These are phyloP conservation scores for Penicillium psychrosexuale DNA, from an alignment of 2,329 filamentous ascomycete species.

Conservation along the genomic window DNA sequence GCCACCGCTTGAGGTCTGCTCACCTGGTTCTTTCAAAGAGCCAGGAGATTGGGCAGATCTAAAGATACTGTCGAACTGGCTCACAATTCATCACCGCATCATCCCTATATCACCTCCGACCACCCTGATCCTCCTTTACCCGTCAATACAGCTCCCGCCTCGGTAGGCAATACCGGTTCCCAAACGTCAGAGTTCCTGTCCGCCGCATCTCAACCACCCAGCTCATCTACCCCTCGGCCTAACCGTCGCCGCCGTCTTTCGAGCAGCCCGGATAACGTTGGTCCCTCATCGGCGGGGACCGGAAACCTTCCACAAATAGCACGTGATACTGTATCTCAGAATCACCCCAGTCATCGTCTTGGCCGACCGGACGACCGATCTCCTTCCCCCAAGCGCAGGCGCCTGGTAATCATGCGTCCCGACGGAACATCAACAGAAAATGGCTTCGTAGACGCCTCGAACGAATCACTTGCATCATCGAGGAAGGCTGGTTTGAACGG, in stretches of 20 bases:
- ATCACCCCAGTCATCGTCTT: constrained; percentile 23
- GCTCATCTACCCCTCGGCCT: constrained; percentile 5
- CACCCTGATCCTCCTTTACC: constrained; percentile 59
- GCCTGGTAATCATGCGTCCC: constrained; percentile 61
- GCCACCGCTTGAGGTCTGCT: constrained; percentile 37
- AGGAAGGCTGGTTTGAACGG: constrained; percentile 58
- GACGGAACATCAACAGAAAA: constrained; percentile 57
- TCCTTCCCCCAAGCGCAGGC: constrained; percentile 56
- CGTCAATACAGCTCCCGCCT: constrained; percentile 47
- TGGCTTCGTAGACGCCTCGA: constrained; percentile 55
- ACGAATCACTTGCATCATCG: constrained; percentile 52
- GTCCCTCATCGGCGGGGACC: constrained; percentile 19
- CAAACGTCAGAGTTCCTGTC: constrained; percentile 18
- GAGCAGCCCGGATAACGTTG: constrained; percentile 28
- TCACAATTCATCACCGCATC: constrained; percentile 58
- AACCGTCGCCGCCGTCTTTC: constrained; percentile 29
- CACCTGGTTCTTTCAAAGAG: constrained; percentile 46
- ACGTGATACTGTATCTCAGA: constrained; percentile 27
- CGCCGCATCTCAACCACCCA: constrained; percentile 7
- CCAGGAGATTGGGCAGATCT: constrained; percentile 43
- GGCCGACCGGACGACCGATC: constrained; percentile 32
- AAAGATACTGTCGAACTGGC: constrained; percentile 65
- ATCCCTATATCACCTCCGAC: constrained; percentile 65
- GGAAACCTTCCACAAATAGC: constrained; percentile 22
- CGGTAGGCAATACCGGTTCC: constrained; percentile 15